Evolutionary conservation across 2,329 filamentous ascomycete species (phyloP).

Genomic region (Paracamarosporium sp.): DNA sequence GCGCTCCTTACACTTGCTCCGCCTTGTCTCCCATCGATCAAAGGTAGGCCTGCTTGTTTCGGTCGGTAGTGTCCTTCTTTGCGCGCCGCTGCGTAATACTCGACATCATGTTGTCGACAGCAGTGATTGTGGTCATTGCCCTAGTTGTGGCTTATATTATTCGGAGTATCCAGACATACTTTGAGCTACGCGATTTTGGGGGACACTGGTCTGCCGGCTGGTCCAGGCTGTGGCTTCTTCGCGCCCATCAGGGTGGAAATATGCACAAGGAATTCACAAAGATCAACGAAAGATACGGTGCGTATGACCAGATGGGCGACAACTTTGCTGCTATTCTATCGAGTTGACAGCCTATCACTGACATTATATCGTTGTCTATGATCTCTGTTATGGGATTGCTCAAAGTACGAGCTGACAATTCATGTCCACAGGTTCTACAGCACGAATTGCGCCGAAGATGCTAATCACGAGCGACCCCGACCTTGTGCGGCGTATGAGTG

Average conservation of each 20-base stretch:
- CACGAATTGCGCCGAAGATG: background rate
- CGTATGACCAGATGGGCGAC: too few species aligned
- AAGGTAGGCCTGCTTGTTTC: background rate
- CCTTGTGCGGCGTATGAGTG: constrained; percentile 1
- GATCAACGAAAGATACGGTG: background rate
- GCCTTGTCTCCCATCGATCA: background rate
- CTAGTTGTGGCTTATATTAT: background rate
- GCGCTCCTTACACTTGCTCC: background rate
- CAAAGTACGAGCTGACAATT: background rate
- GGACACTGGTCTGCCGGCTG: background rate
- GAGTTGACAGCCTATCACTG: background rate
- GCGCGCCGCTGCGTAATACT: too few species aligned
- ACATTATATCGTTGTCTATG: background rate
- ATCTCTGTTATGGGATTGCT: background rate
- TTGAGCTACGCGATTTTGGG: background rate
- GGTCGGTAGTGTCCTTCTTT: background rate
- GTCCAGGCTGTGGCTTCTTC: background rate
- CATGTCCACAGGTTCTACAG: background rate
- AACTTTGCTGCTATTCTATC: too few species aligned
- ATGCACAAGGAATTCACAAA: background rate
- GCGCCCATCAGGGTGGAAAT: background rate
- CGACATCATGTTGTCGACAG: background rate
- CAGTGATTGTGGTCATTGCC: background rate
- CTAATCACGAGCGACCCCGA: background rate
- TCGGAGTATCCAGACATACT: background rate